A percentile compares a stretch with the other conserved stretches of the same genome.
phyloP scores from a whole-genome alignment of 2,329 filamentous ascomycete species.

The Corinectria fuckeliana region DNA sequence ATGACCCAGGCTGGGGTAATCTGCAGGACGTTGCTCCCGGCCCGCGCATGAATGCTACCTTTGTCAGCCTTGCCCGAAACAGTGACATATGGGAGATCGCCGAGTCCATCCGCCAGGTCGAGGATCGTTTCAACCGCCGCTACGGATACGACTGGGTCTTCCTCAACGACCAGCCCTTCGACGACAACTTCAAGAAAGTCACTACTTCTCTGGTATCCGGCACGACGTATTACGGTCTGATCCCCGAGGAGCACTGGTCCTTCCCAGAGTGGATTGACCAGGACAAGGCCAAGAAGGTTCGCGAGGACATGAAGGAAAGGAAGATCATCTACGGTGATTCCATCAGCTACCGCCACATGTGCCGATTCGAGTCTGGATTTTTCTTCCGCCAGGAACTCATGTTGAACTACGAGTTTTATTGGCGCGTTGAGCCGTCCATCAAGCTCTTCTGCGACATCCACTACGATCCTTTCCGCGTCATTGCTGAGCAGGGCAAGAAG shows the following conservation, averaged over 20 bases:
- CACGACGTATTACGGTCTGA: slow-evolving; percentile 88
- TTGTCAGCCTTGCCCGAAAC: slow-evolving; percentile 94
- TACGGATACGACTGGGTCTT: slow-evolving; percentile 99
- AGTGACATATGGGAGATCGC: slow-evolving; percentile 95
- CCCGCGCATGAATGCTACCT: slow-evolving; percentile 92
- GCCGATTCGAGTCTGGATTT: slow-evolving; percentile 97
- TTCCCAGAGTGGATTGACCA: slow-evolving; percentile 96
- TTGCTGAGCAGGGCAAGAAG: slow-evolving; percentile 96
- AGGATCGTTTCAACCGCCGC: slow-evolving; percentile 96
- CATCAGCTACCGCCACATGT: slow-evolving; percentile 98
- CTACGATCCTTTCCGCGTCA: slow-evolving; percentile 95
- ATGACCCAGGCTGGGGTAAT: slow-evolving; percentile 60
- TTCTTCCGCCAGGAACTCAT: slow-evolving; percentile 96
- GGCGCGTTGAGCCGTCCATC: slow-evolving; percentile 97
- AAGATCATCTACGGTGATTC: slow-evolving; percentile 99
- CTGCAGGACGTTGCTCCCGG: slow-evolving; percentile 63
- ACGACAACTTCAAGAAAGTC: slow-evolving; percentile 90
- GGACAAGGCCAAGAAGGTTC: slow-evolving; percentile 86
- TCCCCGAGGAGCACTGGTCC: slow-evolving; percentile 93
- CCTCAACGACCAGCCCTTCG: slow-evolving; percentile 94
- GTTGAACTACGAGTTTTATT: slow-evolving; percentile 98
- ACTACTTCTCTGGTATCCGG: slow-evolving; percentile 91
- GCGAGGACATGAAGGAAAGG: slow-evolving; percentile 89
- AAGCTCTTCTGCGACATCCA: slow-evolving; percentile 95
- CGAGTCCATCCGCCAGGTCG: slow-evolving; percentile 92